A percentile compares a stretch with the other conserved stretches of the same genome.
Conservation (phyloP, 495 filamentous ascomycete genomes). For the Aspergillus steynii region DNA sequence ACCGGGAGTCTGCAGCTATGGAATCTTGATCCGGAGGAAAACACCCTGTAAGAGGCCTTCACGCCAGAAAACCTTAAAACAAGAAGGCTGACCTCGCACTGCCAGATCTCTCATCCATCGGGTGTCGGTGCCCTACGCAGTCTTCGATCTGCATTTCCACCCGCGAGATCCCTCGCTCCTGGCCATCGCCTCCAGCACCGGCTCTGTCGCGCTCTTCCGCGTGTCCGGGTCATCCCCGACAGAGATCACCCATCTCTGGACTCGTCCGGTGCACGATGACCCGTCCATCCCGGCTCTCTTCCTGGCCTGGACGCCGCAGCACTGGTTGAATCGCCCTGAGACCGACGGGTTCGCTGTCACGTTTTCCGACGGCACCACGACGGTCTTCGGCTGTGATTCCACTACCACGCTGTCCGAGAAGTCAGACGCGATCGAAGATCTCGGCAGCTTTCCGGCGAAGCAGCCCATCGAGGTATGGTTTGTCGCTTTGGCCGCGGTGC, state of each 20-base stretch:
- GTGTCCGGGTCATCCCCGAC: slow-evolving; percentile 18
- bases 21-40: slow-evolving; percentile 43
- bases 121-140: slow-evolving; percentile 61
- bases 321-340: slow-evolving; percentile 32
- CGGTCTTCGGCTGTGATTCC: slow-evolving; percentile 39
- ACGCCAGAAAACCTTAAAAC: neutral
- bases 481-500: slow-evolving; percentile 34
- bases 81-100: slow-evolving; percentile 7
- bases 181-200: slow-evolving; percentile 73
- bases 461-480: slow-evolving; percentile 50
- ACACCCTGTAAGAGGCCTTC: slow-evolving; percentile 48
- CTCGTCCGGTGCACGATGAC: slow-evolving; percentile 43
- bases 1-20: slow-evolving; percentile 74
- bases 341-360: slow-evolving; percentile 62
- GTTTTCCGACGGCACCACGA: slow-evolving; percentile 64
- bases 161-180: slow-evolving; percentile 55
- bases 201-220: slow-evolving; percentile 64
- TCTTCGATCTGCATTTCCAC: slow-evolving; percentile 86
- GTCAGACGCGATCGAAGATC: slow-evolving; percentile 20
- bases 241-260: slow-evolving; percentile 35
- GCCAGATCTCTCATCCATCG: slow-evolving; percentile 42
- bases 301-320: slow-evolving; percentile 66
- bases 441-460: slow-evolving; percentile 32
- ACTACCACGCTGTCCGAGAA: slow-evolving; percentile 6
- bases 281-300: slow-evolving; percentile 64